phyloP scores from a whole-genome alignment of 2,329 filamentous ascomycete species.

The Sclerotiophoma versabilis region DNA sequence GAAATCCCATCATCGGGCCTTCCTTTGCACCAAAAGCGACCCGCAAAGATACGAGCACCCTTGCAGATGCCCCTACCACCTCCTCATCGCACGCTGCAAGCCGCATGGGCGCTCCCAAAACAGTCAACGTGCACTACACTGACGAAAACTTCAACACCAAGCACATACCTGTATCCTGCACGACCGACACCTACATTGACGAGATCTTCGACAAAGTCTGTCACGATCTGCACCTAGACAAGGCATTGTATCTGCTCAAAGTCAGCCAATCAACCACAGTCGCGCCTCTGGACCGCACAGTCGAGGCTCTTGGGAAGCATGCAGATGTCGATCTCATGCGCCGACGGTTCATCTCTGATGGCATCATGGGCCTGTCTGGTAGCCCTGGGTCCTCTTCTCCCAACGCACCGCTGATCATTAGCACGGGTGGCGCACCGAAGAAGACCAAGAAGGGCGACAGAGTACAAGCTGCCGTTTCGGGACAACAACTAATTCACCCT shows the following conservation, averaged over 20 bases:
- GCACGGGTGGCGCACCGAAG: conserved; percentile 57
- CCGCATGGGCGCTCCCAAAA: conserved; percentile 73
- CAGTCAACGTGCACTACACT: conserved; percentile 74
- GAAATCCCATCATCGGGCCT: conserved; percentile 60
- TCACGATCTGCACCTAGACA: conserved; percentile 78
- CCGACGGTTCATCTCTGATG: conserved; percentile 77
- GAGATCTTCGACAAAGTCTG: conserved; percentile 82
- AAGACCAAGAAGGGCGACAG: conserved; percentile 64
- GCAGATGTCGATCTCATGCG: conserved; percentile 78
- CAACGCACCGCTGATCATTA: conserved; percentile 68
- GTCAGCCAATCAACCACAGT: conserved; percentile 76
- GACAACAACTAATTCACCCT: conserved; percentile 63
- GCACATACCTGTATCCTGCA: conserved; percentile 76
- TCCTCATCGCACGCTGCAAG: conserved; percentile 56
- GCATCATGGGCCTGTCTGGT: conserved; percentile 70
- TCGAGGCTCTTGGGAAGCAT: conserved; percentile 78
- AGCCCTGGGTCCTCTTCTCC: conserved; percentile 75
- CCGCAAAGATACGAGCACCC: conserved; percentile 54
- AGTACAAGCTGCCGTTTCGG: conserved; percentile 56
- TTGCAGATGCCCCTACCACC: conserved; percentile 54
- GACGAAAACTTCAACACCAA: conserved; percentile 74
- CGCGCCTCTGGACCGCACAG: conserved; percentile 77
- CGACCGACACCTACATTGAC: conserved; percentile 82
- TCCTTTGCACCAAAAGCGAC: conserved; percentile 56
- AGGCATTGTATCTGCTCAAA: conserved; percentile 79